phyloP scores from a whole-genome alignment of 352 stramenopile genomes.

The Saprolegnia parasitica region DNA sequence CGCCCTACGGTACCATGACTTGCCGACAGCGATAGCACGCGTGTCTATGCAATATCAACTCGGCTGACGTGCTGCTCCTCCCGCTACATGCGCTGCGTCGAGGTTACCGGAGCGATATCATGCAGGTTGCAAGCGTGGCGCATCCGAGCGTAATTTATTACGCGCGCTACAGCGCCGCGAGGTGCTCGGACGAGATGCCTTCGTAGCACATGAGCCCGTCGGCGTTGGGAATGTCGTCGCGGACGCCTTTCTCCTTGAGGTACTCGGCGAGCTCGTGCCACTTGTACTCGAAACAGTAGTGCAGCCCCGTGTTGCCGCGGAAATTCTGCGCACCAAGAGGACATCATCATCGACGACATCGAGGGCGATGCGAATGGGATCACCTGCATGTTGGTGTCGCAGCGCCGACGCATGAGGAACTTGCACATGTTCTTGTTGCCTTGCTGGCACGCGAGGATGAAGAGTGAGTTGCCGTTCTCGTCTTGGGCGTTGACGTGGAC shows the following conservation, averaged over 20 bases:
- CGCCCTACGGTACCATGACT: too few species aligned
- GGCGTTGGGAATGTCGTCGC: conserved; percentile 89
- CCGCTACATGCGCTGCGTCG: too few species aligned
- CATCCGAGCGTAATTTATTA: not conserved
- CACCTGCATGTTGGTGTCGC: conserved; percentile 89
- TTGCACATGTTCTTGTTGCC: conserved; percentile 94
- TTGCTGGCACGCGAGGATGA: conserved; percentile 93
- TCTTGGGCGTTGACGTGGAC: conserved; percentile 88
- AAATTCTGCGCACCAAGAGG: conserved; percentile 71
- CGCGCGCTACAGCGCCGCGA: conserved; percentile 38
- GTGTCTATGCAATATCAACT: too few species aligned
- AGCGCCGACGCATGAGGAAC: conserved; percentile 89
- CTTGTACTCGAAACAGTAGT: conserved; percentile 94
- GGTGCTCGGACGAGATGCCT: conserved; percentile 62
- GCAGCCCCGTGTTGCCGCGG: conserved; percentile 92
- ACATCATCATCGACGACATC: not conserved
- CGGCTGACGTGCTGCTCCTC: too few species aligned
- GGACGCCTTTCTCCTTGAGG: conserved; percentile 89
- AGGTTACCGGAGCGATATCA: too few species aligned
- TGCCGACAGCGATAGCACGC: too few species aligned
- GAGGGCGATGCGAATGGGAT: not conserved
- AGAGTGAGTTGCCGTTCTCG: conserved; percentile 93
- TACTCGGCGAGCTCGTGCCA: conserved; percentile 90
- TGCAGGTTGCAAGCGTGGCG: too few species aligned
- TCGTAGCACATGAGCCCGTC: conserved; percentile 94